Evolutionary conservation across 202 grass and related monocot genomes (phyloP).

Genomic region (Tripidium arundinaceum): DNA sequence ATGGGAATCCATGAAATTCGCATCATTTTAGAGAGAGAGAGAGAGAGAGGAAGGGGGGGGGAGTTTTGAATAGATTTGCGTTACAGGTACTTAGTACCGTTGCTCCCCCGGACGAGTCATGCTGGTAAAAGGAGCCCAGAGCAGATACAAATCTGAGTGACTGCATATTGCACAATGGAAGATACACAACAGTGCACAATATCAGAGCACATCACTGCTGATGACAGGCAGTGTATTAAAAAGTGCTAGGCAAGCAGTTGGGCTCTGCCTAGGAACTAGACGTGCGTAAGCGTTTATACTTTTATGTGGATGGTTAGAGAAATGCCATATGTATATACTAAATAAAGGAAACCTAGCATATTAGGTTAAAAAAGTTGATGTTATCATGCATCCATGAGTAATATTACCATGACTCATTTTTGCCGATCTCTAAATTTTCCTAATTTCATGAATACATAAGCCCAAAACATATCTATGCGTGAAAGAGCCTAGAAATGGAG

Average conservation of each 20-base stretch:
- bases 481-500: not conserved
- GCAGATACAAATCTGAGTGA: not conserved
- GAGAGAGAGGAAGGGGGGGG: not conserved
- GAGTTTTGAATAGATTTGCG: not conserved
- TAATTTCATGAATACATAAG: not conserved
- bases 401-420: not conserved
- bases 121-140: not conserved
- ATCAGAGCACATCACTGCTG: not conserved
- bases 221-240: not conserved
- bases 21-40: not conserved
- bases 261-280: not conserved
- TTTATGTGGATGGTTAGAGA: not conserved
- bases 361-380: not conserved
- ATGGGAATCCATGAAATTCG: not conserved
- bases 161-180: not conserved
- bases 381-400: not conserved
- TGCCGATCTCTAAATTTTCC: not conserved
- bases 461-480: too few species aligned
- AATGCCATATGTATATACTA: not conserved
- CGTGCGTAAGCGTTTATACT: not conserved
- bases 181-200: not conserved
- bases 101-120: not conserved
- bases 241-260: not conserved
- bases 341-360: not conserved
- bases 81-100: not conserved